These are phyloP conservation scores for Rhizophagus clarus DNA, from an alignment of 192 early-diverging fungal species.

Conservation along the genomic window DNA sequence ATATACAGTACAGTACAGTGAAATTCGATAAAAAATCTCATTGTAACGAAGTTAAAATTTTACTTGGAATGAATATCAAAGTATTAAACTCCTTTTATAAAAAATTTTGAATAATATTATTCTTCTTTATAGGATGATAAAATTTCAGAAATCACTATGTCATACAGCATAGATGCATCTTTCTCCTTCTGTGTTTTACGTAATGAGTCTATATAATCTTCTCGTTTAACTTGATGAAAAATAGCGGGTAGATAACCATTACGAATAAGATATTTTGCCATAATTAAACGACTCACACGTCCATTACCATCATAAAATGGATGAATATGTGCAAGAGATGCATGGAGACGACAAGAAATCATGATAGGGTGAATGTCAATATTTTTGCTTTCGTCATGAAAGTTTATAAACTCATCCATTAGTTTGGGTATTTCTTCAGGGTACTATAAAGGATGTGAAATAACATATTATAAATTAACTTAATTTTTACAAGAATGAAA, in stretches of 20 bases:
- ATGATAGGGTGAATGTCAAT: conserved; percentile 18
- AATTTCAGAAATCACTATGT: conserved; percentile 27
- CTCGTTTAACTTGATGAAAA: conserved; percentile 25
- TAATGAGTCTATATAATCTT: conserved; percentile 19
- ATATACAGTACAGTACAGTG: too few relatives aligned
- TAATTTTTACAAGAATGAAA: neutral
- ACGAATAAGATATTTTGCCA: conserved; percentile 17
- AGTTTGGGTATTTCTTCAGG: conserved; percentile 7
- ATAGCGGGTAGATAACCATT: conserved; percentile 12
- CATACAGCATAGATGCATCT: neutral
- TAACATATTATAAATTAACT: conserved; percentile 8
- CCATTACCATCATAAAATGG: conserved; percentile 28
- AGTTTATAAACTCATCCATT: conserved; percentile 17
- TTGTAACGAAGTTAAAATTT: too few relatives aligned
- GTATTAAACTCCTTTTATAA: too few relatives aligned
- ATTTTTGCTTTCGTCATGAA: conserved; percentile 13
- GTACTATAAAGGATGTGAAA: conserved; percentile 17
- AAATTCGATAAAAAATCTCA: too few relatives aligned
- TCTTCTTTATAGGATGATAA: conserved; percentile 12
- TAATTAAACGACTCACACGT: conserved; percentile 15
- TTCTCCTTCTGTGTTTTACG: neutral
- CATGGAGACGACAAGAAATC: conserved; percentile 22
- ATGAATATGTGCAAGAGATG: conserved; percentile 11
- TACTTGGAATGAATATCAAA: too few relatives aligned
- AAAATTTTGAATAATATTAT: too few relatives aligned